Evolutionary conservation across 257 asterid genomes (phyloP), one percentile per base, ranked within the genome.

Genomic region (Forsythia suspensa): DNA sequence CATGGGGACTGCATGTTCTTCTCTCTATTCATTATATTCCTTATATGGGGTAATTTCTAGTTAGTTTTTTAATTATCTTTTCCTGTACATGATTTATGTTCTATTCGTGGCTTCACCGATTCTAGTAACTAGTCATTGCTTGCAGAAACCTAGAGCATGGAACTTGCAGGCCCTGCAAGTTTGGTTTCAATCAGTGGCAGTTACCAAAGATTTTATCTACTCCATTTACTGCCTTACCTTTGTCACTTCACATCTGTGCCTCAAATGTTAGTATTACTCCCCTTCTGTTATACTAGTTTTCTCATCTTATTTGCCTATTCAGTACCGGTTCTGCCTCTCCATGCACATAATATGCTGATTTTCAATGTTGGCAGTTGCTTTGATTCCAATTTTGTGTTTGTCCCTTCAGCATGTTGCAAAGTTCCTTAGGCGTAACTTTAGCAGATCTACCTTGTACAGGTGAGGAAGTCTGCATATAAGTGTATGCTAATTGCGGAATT

Each of bases 71-170:
- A 12, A 70, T 81, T 42, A 40, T 18, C 38, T 4, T 63, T 67
- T 10, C 12, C 70, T 41, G 36, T 79, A 69, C 78, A 51, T 13
- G 52, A 48, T 55, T 72, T 76, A 3, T 80, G 73, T 70, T 77
- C 61, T 29, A 24, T 57, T 79, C 59, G 76, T 77, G 70, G 55
- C 80, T 84, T 76, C 75, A 44, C 37, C 10, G 63, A 48, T 63
- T 63, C 55, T 24, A 72, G 40, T 74, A 76, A 85, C 82, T 43
- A 5, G 75, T 29, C n/a, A 29, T 80, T 79, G 20, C 73, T 46
- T 86, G 81, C 92, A 96, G 99, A 92, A 87, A 90, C 99, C 99
- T 12, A 87, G 98, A 87, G 97, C 95, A 70, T 96, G 99, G 99
- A 92, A 91, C 87, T 73, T 94, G 85, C 93, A 88, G 77, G 97